Evolutionary conservation across 1,284 basidiomycete genomes (phyloP).

Genomic region (Macrocystidia cucumis): DNA sequence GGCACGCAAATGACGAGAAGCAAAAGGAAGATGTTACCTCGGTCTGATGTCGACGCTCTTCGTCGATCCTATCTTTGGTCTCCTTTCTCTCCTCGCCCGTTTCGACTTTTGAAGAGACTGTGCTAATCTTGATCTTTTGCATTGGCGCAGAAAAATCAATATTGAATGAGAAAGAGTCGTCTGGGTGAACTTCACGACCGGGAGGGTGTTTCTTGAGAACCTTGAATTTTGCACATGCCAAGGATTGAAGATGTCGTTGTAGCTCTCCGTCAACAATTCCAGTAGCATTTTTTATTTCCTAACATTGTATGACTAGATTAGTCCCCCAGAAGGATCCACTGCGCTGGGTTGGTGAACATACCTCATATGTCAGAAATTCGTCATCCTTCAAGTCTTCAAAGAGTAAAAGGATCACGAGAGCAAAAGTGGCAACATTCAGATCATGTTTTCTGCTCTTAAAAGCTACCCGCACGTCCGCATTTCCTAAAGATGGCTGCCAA

Average conservation of each 20-base stretch:
- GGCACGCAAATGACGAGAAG: constrained; percentile 2
- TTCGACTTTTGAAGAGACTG: constrained; percentile 84
- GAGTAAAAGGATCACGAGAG: constrained; percentile 81
- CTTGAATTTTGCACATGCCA: constrained; percentile 97
- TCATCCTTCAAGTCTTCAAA: constrained; percentile 73
- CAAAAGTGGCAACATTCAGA: constrained; percentile 89
- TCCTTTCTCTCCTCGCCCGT: constrained; percentile 84
- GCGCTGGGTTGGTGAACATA: constrained; percentile 27
- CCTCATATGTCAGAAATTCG: constrained; percentile 70
- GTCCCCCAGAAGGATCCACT: constrained; percentile 7
- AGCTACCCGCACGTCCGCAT: constrained; percentile 79
- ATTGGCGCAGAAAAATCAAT: constrained; percentile 71
- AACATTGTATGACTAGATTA: constrained; percentile 5
- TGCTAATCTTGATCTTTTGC: constrained; percentile 92
- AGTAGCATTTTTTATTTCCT: constrained; percentile 72
- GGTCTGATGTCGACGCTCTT: constrained; percentile 85
- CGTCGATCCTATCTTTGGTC: constrained; percentile 87
- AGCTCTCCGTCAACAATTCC: constrained; percentile 75
- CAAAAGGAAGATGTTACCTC: constrained; percentile 69
- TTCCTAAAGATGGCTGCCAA: constrained; percentile 93
- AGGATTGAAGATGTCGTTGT: constrained; percentile 87
- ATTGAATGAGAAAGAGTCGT: constrained; percentile 91
- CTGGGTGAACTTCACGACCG: constrained; percentile 69
- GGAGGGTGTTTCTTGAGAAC: constrained; percentile 89
- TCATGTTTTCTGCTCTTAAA: constrained; percentile 86